phyloP scores from a whole-genome alignment of 805 yeast species.

The Saccharomycopsis fodiens region DNA sequence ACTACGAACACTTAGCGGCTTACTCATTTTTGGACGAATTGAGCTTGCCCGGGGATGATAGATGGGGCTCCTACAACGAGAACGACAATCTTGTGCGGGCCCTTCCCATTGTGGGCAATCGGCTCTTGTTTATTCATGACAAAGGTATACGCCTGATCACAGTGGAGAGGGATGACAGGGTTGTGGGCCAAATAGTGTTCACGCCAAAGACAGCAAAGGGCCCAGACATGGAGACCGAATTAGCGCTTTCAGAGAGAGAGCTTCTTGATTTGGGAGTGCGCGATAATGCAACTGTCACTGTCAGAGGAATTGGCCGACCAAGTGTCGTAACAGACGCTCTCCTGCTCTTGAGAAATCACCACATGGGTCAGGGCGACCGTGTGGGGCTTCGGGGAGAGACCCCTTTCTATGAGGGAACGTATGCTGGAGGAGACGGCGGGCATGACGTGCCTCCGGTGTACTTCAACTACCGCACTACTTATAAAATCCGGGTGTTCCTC shows the following conservation, averaged over 20 bases:
- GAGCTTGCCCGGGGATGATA: not conserved
- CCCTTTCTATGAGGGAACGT: not conserved
- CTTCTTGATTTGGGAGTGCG: no score
- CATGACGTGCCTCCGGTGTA: not conserved
- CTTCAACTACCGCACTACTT: not conserved
- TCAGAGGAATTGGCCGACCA: no score
- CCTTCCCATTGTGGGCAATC: not conserved
- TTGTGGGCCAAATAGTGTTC: not conserved
- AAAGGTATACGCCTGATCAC: not conserved
- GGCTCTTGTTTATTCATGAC: not conserved
- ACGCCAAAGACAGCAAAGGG: not conserved
- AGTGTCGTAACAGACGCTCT: not conserved
- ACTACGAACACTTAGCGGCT: no score
- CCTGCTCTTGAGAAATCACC: not conserved
- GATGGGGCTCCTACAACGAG: not conserved
- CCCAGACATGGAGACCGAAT: not conserved
- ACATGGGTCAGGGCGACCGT: not conserved
- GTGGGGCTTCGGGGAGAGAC: not conserved
- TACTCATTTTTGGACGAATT: not conserved
- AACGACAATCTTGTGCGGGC: not conserved
- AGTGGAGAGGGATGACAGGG: not conserved
- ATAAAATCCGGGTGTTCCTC: not conserved
- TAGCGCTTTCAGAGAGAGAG: not conserved
- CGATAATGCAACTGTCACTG: no score
- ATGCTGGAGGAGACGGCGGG: conserved; percentile 4